A percentile compares a stretch with the other conserved stretches of the same genome.
Conservation (phyloP, 345 rosid species). For the Salix koriyanagi region DNA sequence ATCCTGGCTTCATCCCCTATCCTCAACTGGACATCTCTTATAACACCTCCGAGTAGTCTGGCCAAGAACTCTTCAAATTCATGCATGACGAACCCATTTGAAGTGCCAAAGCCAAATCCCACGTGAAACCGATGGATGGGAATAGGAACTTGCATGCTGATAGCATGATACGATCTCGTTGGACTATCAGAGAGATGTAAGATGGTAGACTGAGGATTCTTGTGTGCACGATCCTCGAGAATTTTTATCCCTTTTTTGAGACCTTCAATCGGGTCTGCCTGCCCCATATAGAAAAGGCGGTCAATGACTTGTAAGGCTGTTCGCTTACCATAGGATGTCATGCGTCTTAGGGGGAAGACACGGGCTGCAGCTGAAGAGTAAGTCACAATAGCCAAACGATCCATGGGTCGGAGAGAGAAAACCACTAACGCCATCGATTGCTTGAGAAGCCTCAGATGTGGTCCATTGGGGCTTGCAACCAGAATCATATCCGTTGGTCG, state of each 20-base stretch:
- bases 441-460: slow-evolving; percentile 71
- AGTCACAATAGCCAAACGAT: slow-evolving; percentile 79
- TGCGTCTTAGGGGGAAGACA: slow-evolving; percentile 73
- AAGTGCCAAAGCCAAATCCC: slow-evolving; percentile 62
- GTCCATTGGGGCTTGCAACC: slow-evolving; percentile 74
- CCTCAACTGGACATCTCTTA: slow-evolving; percentile 61
- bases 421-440: slow-evolving; percentile 78
- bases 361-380: slow-evolving; percentile 74
- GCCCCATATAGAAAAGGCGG: slow-evolving; percentile 73
- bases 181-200: slow-evolving; percentile 70
- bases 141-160: slow-evolving; percentile 43
- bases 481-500: slow-evolving; percentile 64
- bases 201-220: slow-evolving; percentile 57
- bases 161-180: slow-evolving; percentile 45
- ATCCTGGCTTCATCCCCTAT: slow-evolving; percentile 57
- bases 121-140: slow-evolving; percentile 73
- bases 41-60: slow-evolving; percentile 51
- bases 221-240: slow-evolving; percentile 72
- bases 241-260: slow-evolving; percentile 70
- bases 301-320: slow-evolving; percentile 74
- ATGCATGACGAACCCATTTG: slow-evolving; percentile 70
- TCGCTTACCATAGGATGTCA: slow-evolving; percentile 76
- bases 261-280: slow-evolving; percentile 75
- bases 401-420: slow-evolving; percentile 64
- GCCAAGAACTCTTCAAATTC: slow-evolving; percentile 71